Evolutionary conservation across 805 yeast species (phyloP).

Genomic region (Candida vartiovaarae): DNA sequence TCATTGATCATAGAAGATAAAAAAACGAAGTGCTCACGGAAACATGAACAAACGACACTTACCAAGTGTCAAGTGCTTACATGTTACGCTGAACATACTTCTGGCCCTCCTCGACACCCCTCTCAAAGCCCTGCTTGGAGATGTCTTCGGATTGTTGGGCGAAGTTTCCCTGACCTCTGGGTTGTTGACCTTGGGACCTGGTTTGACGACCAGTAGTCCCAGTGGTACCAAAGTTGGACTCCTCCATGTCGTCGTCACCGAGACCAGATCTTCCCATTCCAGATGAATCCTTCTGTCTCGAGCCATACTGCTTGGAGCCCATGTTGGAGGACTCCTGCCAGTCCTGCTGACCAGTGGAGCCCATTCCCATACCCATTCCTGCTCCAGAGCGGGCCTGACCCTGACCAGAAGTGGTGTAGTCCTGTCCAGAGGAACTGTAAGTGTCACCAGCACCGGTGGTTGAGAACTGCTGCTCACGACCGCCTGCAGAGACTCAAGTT

Average conservation of each 20-base stretch:
- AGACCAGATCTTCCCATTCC: too few species aligned
- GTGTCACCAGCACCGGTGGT: constrained; percentile 3
- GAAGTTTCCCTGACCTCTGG: constrained; percentile 7
- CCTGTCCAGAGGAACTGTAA: background rate
- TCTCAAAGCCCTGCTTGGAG: constrained; percentile 20
- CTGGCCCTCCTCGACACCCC: constrained; percentile 19
- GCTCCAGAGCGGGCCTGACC: too few species aligned
- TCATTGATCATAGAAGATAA: background rate
- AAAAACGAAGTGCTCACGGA: background rate
- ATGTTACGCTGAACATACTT: constrained; percentile 23
- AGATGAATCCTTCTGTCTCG: background rate
- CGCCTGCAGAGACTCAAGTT: constrained; percentile 9
- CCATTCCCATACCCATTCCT: too few species aligned
- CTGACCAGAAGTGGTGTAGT: too few species aligned
- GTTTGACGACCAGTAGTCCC: constrained; percentile 16
- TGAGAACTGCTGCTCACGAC: constrained; percentile 16
- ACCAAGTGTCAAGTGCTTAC: constrained; percentile 1
- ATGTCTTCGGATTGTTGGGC: constrained; percentile 14
- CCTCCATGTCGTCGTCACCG: background rate
- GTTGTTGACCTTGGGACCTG: constrained; percentile 16
- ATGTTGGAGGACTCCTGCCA: too few species aligned
- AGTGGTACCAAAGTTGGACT: background rate
- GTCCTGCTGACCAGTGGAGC: too few species aligned
- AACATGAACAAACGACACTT: background rate
- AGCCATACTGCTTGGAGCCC: background rate